Percentiles rank a stretch among this genome's conserved stretches.
Conservation (phyloP, 2,329 filamentous ascomycete genomes). For the Ophiognomonia clavigignenti-juglandacearum region DNA sequence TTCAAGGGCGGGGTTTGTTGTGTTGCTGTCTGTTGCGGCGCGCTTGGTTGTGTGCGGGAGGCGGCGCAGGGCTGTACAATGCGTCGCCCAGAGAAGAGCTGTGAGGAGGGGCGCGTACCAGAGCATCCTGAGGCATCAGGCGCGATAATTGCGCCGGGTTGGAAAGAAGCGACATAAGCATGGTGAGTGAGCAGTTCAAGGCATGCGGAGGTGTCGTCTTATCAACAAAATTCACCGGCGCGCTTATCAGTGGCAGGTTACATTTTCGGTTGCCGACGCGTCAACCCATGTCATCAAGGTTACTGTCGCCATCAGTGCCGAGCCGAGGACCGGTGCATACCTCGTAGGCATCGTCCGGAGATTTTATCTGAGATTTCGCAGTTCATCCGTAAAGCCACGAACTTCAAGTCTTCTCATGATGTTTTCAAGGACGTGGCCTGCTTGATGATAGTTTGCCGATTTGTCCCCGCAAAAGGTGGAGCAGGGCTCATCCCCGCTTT, state of each 20-base stretch:
- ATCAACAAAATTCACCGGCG: not conserved
- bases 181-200: not conserved
- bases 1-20: slow-evolving; percentile 12
- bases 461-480: not conserved
- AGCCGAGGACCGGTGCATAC: not conserved
- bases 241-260: not conserved
- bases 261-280: not conserved
- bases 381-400: not conserved
- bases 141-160: no score
- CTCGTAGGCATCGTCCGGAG: not conserved
- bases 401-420: not conserved
- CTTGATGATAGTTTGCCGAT: not conserved
- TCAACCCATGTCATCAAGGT: not conserved
- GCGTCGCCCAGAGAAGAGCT: not conserved
- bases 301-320: not conserved
- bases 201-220: not conserved
- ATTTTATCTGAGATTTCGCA: not conserved
- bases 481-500: not conserved
- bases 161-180: not conserved
- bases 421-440: not conserved
- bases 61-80: not conserved
- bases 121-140: not conserved
- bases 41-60: not conserved
- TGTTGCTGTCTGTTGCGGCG: not conserved
- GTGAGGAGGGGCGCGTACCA: not conserved